Conservation (phyloP, 2,329 filamentous ascomycete species). For the Plenodomus biglobosus region DNA sequence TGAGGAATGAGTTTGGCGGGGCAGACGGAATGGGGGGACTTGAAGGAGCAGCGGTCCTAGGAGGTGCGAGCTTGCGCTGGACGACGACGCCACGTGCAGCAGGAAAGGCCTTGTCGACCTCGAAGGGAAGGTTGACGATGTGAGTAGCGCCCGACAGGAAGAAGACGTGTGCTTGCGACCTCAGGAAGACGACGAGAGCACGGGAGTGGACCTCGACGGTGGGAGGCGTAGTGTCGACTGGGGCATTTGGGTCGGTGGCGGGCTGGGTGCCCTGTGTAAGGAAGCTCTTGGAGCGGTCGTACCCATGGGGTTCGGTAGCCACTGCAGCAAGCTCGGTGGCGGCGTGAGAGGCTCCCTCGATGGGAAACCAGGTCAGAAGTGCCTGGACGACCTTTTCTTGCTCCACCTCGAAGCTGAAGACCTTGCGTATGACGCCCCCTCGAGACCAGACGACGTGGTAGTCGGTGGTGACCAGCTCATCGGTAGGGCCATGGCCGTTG, state of each 20-base stretch:
- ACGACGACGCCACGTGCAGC: slow-evolving; percentile 82
- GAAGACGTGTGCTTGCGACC: slow-evolving; percentile 90
- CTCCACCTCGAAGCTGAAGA: slow-evolving; percentile 83
- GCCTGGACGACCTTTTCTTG: slow-evolving; percentile 85
- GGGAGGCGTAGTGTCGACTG: slow-evolving; percentile 17
- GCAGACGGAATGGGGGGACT: slow-evolving; percentile 54
- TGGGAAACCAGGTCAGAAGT: slow-evolving; percentile 78
- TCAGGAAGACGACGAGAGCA: slow-evolving; percentile 87
- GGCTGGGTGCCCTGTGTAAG: slow-evolving; percentile 40
- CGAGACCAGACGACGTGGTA: slow-evolving; percentile 85
- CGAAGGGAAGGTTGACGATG: slow-evolving; percentile 90
- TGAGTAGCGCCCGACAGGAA: slow-evolving; percentile 86
- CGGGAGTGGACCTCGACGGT: slow-evolving; percentile 37
- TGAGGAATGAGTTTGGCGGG: slow-evolving; percentile 83
- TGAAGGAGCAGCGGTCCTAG: slow-evolving; percentile 35
- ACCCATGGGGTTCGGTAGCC: slow-evolving; percentile 14
- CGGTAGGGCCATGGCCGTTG: slow-evolving; percentile 56
- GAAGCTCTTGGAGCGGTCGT: slow-evolving; percentile 23
- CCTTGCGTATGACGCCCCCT: slow-evolving; percentile 79
- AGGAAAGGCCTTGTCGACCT: slow-evolving; percentile 83
- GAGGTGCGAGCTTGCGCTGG: slow-evolving; percentile 70
- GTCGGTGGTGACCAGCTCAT: slow-evolving; percentile 77
- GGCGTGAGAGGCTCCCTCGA: slow-evolving; percentile 33
- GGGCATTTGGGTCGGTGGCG: slow-evolving; percentile 29
- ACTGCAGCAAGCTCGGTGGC: slow-evolving; percentile 9